Conservation (phyloP, 371 early-diverging fungal species). For the Mortierella polycephala region DNA sequence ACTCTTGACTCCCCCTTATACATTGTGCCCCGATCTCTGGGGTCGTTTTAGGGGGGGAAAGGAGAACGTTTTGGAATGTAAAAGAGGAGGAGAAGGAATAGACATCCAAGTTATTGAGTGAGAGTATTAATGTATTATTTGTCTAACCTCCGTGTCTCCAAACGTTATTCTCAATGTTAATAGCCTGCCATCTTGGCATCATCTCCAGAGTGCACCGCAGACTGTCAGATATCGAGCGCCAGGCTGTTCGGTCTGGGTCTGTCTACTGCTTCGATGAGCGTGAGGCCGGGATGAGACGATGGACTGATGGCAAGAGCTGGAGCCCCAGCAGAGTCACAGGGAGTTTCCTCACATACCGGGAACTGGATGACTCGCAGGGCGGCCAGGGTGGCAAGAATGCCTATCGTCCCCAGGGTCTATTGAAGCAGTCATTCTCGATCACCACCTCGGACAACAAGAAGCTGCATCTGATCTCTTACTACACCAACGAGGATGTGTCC, state of each 20-base stretch:
- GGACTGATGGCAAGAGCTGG: slow-evolving; percentile 94
- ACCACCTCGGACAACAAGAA: slow-evolving; percentile 81
- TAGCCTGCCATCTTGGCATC: slow-evolving; percentile 74
- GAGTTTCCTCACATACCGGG: slow-evolving; percentile 83
- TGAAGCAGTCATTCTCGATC: slow-evolving; percentile 89
- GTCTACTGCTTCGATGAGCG: slow-evolving; percentile 91
- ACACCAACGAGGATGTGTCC: slow-evolving; percentile 75
- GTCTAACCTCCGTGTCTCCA: slow-evolving; percentile 4
- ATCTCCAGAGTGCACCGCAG: slow-evolving; percentile 81
- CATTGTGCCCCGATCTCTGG: too few relatives aligned
- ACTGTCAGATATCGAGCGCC: slow-evolving; percentile 82
- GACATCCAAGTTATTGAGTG: too few relatives aligned
- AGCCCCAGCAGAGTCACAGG: slow-evolving; percentile 85
- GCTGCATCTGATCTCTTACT: slow-evolving; percentile 89
- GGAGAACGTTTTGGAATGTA: too few relatives aligned
- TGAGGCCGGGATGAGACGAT: slow-evolving; percentile 89
- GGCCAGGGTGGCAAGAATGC: slow-evolving; percentile 38
- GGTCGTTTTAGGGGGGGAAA: too few relatives aligned
- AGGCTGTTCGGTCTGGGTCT: slow-evolving; percentile 81
- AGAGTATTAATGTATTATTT: background rate
- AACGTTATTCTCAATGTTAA: background rate
- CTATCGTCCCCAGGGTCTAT: slow-evolving; percentile 69
- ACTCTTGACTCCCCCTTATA: background rate
- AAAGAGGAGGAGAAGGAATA: too few relatives aligned
- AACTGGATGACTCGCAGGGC: slow-evolving; percentile 71